A percentile compares a stretch with the other conserved stretches of the same genome.
Conservation (phyloP, 305 asterid genomes). For the Solanum hybrid region DNA sequence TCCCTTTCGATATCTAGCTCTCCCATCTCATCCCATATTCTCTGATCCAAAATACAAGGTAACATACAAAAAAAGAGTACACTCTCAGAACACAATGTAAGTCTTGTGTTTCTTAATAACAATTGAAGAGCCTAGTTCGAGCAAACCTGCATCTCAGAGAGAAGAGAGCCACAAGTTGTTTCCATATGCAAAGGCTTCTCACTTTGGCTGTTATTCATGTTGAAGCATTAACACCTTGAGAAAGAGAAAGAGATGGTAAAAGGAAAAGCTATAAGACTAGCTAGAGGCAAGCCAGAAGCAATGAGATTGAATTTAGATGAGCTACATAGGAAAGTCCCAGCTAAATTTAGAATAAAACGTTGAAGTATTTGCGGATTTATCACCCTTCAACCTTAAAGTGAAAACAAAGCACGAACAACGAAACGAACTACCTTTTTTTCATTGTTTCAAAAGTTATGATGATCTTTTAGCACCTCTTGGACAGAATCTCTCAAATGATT, state of each 20-base stretch:
- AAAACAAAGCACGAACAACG: not conserved
- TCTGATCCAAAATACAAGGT: constrained; percentile 31
- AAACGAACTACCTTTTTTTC: not conserved
- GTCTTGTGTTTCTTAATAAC: not conserved
- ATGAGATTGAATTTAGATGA: not conserved
- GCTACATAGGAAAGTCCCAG: not conserved
- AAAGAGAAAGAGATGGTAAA: not conserved
- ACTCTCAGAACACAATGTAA: not conserved
- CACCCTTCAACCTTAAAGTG: not conserved
- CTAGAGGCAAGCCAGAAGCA: not conserved
- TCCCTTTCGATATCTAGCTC: constrained; percentile 68
- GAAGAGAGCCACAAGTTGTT: constrained; percentile 58
- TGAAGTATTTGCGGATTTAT: not conserved
- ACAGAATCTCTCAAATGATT: not conserved
- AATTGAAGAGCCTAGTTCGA: not conserved
- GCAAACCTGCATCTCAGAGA: constrained; percentile 71
- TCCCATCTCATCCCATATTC: constrained; percentile 90
- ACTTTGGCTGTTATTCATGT: constrained; percentile 1
- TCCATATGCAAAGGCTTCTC: constrained; percentile 39
- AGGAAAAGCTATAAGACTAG: not conserved
- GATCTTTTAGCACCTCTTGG: not conserved
- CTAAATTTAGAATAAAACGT: not conserved
- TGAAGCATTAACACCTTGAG: constrained; percentile 9
- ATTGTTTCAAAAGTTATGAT: not conserved
- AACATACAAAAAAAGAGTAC: not conserved